Conservation (phyloP, 2,329 filamentous ascomycete species). For the Magnaporthiopsis incrustans region DNA sequence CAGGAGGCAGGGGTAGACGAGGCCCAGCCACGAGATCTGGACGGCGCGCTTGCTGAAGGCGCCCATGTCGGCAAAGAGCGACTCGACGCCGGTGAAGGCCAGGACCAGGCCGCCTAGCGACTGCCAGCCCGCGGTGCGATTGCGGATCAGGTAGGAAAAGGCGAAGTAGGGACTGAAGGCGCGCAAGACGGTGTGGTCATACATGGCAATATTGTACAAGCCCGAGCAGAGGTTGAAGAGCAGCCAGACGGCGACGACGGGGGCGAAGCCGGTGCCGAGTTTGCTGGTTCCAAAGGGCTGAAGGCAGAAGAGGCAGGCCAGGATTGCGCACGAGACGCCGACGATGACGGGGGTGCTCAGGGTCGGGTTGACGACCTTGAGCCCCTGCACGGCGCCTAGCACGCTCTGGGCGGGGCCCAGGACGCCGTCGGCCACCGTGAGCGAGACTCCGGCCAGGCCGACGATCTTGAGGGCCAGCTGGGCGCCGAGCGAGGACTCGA, state of each 20-base stretch:
- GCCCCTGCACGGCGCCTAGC: constrained; percentile 59
- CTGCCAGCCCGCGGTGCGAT: constrained; percentile 53
- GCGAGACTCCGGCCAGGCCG: constrained; percentile 57
- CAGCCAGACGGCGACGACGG: constrained; percentile 61
- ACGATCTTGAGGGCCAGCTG: constrained; percentile 50
- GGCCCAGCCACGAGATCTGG: constrained; percentile 64
- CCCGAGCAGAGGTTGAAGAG: constrained; percentile 54
- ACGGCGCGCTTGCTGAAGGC: constrained; percentile 65
- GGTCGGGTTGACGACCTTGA: constrained; percentile 47
- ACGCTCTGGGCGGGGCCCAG: constrained; percentile 64
- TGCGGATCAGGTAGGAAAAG: constrained; percentile 50
- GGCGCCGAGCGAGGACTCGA: constrained; percentile 48
- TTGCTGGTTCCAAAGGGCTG: constrained; percentile 58
- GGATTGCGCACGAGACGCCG: constrained; percentile 55
- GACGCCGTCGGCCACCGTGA: constrained; percentile 51
- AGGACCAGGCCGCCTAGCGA: constrained; percentile 64
- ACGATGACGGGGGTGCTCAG: constrained; percentile 51
- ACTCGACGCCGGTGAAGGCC: constrained; percentile 71
- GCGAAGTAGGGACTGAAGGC: constrained; percentile 53
- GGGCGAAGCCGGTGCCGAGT: constrained; percentile 54
- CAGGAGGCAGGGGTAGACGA: constrained; percentile 58
- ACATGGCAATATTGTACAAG: constrained; percentile 50
- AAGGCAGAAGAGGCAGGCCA: constrained; percentile 54
- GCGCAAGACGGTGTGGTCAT: constrained; percentile 45
- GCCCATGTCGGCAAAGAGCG: constrained; percentile 69